Evolutionary conservation across 345 rosid species (phyloP).

Genomic region (Erucastrum elatum): DNA sequence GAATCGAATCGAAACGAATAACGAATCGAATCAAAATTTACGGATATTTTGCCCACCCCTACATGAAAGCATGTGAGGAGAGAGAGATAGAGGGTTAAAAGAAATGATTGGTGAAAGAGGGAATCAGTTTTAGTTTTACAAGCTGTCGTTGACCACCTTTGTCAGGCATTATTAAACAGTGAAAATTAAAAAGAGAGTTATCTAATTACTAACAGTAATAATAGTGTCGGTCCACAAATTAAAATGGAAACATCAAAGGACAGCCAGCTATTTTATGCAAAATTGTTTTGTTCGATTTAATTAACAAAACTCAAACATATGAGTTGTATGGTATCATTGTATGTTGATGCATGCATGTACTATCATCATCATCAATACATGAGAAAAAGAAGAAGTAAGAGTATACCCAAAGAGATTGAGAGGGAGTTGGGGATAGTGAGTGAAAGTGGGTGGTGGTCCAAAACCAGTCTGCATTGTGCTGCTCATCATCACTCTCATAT

Average conservation of each 20-base stretch:
- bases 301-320: neutral
- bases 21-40: too few species aligned
- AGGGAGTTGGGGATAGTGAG: slow-evolving; percentile 86
- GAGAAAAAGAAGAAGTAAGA: neutral
- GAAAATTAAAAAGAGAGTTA: neutral
- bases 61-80: slow-evolving; percentile 33
- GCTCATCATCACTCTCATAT: slow-evolving; percentile 66
- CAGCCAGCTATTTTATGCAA: slow-evolving; percentile 38
- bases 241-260: slow-evolving; percentile 32
- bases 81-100: neutral
- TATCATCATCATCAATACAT: slow-evolving; percentile 15
- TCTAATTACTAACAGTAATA: slow-evolving; percentile 3
- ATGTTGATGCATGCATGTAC: slow-evolving; percentile 23
- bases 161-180: slow-evolving; percentile 19
- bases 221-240: slow-evolving; percentile 38
- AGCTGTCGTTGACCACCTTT: slow-evolving; percentile 45
- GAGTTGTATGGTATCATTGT: slow-evolving; percentile 33
- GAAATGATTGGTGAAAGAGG: slow-evolving; percentile 33
- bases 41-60: too few species aligned
- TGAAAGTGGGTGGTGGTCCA: slow-evolving; percentile 72
- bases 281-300: slow-evolving; percentile 14
- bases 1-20: too few species aligned
- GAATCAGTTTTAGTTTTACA: slow-evolving; percentile 36
- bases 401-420: slow-evolving; percentile 70
- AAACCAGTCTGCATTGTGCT: slow-evolving; percentile 68